Base-by-base conservation (phyloP, 768 basidiomycete species). In the Pleurotus cornucopiae region DNA sequence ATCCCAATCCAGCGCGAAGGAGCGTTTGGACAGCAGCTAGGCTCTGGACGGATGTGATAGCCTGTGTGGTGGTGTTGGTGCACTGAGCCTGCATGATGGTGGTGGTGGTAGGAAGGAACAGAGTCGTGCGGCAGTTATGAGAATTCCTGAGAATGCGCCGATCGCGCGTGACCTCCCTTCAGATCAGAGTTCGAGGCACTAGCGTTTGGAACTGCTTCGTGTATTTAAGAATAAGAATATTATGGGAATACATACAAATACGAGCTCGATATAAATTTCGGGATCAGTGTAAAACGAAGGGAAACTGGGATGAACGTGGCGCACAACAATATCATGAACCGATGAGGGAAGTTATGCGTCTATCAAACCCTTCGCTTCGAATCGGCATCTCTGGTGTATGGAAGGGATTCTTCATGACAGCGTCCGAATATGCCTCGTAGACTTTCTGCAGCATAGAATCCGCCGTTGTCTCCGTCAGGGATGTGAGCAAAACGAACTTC, bases 341-440 rank as follows among this genome's bases (percentile, higher is more conserved):
- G 63, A 89, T 77, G 46, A 92, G 71, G 6, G 81, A 66, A 7
- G 78, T 73, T 51, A 91, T 83, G 45, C 85, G 81, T 55, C 72
- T 72, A 65, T 98, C 96, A 66, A 98, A 98, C 14, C 83, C 84
- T 62, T 94, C 91, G 44, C 79, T 93, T 46, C 97, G 84, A 61
- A 98, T 94, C 2, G 97, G 97, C 96, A 98, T 99, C 69, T 98
- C 97, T n/a, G 90, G 91, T 4, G 94, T 96, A 70, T 98, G 94
- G 71, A 99, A 99, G 0, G 97, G 97, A 66, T 98, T 98, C 77
- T 98, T 98, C 92, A 98, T 96, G 54, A 94, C 94, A 1, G 90
- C 85, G 66, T 98, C 97, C 0, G 95, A 81, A 68, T 98, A 99
- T 16, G 82, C 84, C 68, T 98, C 94, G 70, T 98, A 98, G 46